Evolutionary conservation across 192 early-diverging fungal genomes (phyloP), one percentile per base, ranked within the genome.

Genomic region (Spizellomyces sp.): DNA sequence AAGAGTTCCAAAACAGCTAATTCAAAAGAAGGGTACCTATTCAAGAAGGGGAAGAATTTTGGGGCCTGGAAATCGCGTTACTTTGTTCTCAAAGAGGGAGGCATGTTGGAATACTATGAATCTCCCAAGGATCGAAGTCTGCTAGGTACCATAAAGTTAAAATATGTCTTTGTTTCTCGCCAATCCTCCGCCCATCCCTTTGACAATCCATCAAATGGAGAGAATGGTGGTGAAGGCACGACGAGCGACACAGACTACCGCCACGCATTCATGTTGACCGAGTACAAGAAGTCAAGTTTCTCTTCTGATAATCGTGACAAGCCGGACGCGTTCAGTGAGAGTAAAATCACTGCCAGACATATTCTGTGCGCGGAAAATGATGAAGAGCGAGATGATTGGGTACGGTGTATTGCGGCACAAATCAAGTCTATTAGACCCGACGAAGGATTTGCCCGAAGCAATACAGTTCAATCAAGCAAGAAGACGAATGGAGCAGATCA

Each of bases 11-110:
- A 64, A 27, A 9, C n/a, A 8, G 8, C n/a, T 15, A 10, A 66
- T 48, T 42, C 48, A 43, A 93, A 92, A 66, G 94, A 95, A 79
- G 95, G 95, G 7, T 93, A 89, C 61, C 77, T 97, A 65, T 90
- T 92, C 56, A 98, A 96, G 74, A 89, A 89, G 79, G 95, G 96
- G 58, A 98, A 96, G 74, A 95, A 90, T 76, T 97, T 98, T 92
- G 95, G 96, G 60, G 95, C 93, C 9, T 96, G 95, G 95, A 98
- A 98, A 75, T 83, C 91, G 45, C 86, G 94, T 60, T 96, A 90
- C 79, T 96, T 94, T 84, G 86, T 58, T 4, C 44, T 75, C 9
- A n/a, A 61, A 52, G 66, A 67, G 19, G 63, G 68, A 46, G 67
- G 71, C 36, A 73, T 43, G 17, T 77, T 95, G 46, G 90, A 94